Evolutionary conservation across 352 stramenopile genomes (phyloP).

Genomic region (Phytophthora citricola): DNA sequence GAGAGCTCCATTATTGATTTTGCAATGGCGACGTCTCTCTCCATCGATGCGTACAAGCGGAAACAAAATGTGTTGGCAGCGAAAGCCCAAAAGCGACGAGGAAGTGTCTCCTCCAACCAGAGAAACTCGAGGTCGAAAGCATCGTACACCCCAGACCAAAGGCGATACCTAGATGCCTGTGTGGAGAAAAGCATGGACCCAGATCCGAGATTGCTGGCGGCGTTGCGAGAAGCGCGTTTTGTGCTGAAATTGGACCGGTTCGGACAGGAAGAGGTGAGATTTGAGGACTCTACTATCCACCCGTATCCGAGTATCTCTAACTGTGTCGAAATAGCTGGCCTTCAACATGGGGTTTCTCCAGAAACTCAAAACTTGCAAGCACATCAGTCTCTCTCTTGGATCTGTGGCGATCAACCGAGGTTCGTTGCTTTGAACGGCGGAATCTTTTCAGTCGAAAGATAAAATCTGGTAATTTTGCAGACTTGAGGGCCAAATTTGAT

Average conservation of each 20-base stretch:
- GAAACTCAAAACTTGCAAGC: slow-evolving; percentile 34
- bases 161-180: slow-evolving; percentile 64
- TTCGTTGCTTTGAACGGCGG: slow-evolving; percentile 6
- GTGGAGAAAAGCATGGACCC: slow-evolving; percentile 61
- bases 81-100: slow-evolving; percentile 11
- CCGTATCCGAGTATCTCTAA: background rate
- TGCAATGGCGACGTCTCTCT: slow-evolving; percentile 44
- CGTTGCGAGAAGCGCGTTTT: slow-evolving; percentile 46
- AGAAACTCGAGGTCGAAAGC: slow-evolving; percentile 15
- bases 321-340: slow-evolving; percentile 37
- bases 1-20: background rate
- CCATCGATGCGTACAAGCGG: slow-evolving; percentile 67
- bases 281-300: background rate
- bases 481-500: slow-evolving; percentile 69
- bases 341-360: slow-evolving; percentile 61
- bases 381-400: slow-evolving; percentile 62
- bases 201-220: slow-evolving; percentile 50
- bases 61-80: slow-evolving; percentile 59
- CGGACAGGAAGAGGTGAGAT: slow-evolving; percentile 52
- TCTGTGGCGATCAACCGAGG: slow-evolving; percentile 58
- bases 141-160: slow-evolving; percentile 48
- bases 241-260: slow-evolving; percentile 63
- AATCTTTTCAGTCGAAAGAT: too few relatives aligned
- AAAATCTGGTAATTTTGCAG: slow-evolving; percentile 22
- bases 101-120: background rate